A percentile compares a stretch with the other conserved stretches of the same genome.
These are phyloP conservation scores for Strombidium stylifer DNA, from an alignment of 73 alveolate genomes.

Conservation along the genomic window DNA sequence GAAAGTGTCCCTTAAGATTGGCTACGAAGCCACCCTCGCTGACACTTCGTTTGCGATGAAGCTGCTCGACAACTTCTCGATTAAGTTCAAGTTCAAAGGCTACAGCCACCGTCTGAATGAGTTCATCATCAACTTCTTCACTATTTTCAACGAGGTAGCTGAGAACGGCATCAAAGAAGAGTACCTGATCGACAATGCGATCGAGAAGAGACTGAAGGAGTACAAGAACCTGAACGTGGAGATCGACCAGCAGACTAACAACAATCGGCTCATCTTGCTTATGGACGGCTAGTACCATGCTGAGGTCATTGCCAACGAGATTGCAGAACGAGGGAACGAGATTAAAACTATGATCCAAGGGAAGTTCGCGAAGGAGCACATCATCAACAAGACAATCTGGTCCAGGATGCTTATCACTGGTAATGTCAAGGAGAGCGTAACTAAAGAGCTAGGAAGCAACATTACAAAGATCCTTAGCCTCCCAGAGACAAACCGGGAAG, in stretches of 20 bases:
- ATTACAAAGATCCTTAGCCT: not conserved
- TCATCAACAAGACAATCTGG: not conserved
- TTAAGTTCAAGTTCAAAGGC: conserved; percentile 26
- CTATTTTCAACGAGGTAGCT: not conserved
- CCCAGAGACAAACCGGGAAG: not conserved
- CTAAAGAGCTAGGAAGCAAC: not conserved
- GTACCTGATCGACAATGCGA: not conserved
- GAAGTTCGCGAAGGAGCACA: not conserved
- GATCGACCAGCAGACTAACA: conserved; percentile 24
- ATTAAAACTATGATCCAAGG: not conserved
- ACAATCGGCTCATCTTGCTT: conserved; percentile 10
- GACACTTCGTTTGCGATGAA: conserved; percentile 29
- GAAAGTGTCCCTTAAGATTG: conserved; percentile 13
- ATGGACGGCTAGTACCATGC: conserved; percentile 25
- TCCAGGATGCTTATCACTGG: conserved; percentile 11
- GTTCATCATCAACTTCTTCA: not conserved
- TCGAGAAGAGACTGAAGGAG: conserved; percentile 11
- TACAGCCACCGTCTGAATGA: conserved; percentile 2
- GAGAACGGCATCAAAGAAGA: conserved; percentile 9
- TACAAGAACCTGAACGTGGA: conserved; percentile 20
- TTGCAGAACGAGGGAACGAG: not conserved
- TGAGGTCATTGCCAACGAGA: not conserved
- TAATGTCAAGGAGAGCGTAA: not conserved
- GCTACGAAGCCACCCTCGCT: conserved; percentile 33
- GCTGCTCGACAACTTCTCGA: conserved; percentile 7